Conservation (phyloP, 2,329 filamentous ascomycete genomes). For the Trichoderma sp. region DNA sequence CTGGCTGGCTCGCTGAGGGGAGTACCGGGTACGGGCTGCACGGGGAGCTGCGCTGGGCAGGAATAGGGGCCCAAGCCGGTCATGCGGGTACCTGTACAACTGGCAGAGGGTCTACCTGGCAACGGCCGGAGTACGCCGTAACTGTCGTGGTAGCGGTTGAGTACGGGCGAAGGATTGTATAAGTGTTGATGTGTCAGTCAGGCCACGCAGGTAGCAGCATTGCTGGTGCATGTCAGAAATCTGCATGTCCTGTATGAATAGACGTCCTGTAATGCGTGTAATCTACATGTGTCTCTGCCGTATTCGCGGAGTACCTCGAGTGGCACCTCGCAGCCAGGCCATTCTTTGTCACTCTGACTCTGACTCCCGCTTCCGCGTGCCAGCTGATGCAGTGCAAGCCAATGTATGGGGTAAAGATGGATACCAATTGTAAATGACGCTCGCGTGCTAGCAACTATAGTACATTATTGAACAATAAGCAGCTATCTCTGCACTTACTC, state of each 20-base stretch:
- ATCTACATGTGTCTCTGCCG: neutral
- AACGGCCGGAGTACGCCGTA: constrained; percentile 8
- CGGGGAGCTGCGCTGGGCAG: neutral
- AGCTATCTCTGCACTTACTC: neutral
- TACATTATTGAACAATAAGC: neutral
- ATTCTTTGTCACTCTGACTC: neutral
- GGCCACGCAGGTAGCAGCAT: constrained; percentile 5
- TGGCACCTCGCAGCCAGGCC: constrained; percentile 30
- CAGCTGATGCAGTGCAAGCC: neutral
- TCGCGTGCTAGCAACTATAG: neutral
- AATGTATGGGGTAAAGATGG: neutral
- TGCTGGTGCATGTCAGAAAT: neutral
- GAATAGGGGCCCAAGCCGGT: constrained; percentile 6
- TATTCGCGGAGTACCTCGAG: constrained; percentile 30
- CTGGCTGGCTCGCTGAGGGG: neutral
- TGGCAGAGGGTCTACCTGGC: neutral
- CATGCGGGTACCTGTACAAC: neutral
- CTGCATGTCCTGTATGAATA: neutral
- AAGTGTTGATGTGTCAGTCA: constrained; percentile 11
- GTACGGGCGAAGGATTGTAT: neutral
- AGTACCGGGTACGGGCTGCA: neutral
- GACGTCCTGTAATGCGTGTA: neutral
- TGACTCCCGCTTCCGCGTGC: neutral
- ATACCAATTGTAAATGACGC: neutral
- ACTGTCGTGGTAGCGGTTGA: neutral